Conservation (phyloP, 441 rosid species). For the Eruca vesicaria region DNA sequence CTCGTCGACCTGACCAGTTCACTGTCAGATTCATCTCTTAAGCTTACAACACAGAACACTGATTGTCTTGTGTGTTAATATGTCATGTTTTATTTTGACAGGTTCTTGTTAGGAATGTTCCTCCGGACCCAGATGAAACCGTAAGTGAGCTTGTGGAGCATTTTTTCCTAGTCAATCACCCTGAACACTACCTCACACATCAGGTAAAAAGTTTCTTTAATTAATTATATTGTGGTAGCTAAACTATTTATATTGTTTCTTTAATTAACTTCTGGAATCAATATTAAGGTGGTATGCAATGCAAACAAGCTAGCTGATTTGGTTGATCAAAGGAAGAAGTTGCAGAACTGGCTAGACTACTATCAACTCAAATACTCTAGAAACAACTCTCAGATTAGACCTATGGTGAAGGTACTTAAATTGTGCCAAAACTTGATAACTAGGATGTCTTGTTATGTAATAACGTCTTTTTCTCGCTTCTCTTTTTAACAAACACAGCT, state of each 20-base stretch:
- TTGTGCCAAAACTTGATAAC: not conserved
- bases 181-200: conserved; percentile 79
- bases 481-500: conserved; percentile 41
- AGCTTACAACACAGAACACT: not conserved
- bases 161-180: conserved; percentile 88
- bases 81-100: conserved; percentile 18
- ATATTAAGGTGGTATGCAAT: conserved; percentile 67
- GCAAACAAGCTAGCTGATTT: conserved; percentile 84
- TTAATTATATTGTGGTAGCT: too few species aligned
- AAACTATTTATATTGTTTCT: not conserved
- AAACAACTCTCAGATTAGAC: conserved; percentile 50
- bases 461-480: not conserved
- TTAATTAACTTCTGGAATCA: not conserved
- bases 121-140: conserved; percentile 78
- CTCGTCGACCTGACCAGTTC: conserved; percentile 89
- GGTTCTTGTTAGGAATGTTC: conserved; percentile 95
- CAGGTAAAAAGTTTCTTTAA: conserved; percentile 68
- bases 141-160: conserved; percentile 90
- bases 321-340: conserved; percentile 64
- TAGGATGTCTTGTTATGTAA: not conserved
- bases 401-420: conserved; percentile 58
- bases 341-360: conserved; percentile 91
- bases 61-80: not conserved
- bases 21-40: conserved; percentile 49
- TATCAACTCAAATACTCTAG: conserved; percentile 68